Evolutionary conservation across 2,329 filamentous ascomycete genomes (phyloP), one percentile per base, ranked within the genome.

Genomic region (Ilyonectria sp.): DNA sequence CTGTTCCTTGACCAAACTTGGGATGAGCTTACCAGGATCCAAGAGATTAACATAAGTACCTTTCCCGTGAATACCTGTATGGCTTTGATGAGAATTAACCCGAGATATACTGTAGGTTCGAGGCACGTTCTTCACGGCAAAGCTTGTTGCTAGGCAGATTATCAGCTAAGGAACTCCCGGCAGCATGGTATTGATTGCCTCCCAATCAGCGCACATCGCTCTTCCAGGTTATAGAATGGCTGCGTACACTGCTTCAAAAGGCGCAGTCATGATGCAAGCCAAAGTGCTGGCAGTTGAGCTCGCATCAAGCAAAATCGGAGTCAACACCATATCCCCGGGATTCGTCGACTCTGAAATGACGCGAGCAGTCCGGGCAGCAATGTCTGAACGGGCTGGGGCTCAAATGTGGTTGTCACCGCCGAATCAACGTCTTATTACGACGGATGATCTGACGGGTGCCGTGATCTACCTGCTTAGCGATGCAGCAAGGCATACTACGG

Each of bases 381-480:
- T 78, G 54, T 72, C 15, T 40, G 37, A 40, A 40, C 11, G 37
- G 15, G 37, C 15, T 15, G 37, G 37, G 13, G 37, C 37, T 40
- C 37, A 40, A 40, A 40, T 40, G 37, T 40, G 37, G 37, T 6
- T 40, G 15, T 40, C 75, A 26, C 79, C 81, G 15, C 81, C 80
- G 0, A 72, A 80, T 53, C 75, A 79, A 60, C 75, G 81, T 11
- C 74, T 83, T n/a, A 80, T 80, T 53, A 80, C 74, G 17, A 76
- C 79, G 65, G 80, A 81, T 53, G 82, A 85, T 68, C 75, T 84
- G 17, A 81, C 79, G 2, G 79, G 77, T 2, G 80, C 82, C 11
- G 78, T 81, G 1, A 74, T 82, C 11, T 84, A 84, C 66, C 71
- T 83, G 3, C 72, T 85, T 31, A 81, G 80, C 55, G 82, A 85